phyloP scores from a whole-genome alignment of 1,139 yeast species.

The Pneumocystis carinii region DNA sequence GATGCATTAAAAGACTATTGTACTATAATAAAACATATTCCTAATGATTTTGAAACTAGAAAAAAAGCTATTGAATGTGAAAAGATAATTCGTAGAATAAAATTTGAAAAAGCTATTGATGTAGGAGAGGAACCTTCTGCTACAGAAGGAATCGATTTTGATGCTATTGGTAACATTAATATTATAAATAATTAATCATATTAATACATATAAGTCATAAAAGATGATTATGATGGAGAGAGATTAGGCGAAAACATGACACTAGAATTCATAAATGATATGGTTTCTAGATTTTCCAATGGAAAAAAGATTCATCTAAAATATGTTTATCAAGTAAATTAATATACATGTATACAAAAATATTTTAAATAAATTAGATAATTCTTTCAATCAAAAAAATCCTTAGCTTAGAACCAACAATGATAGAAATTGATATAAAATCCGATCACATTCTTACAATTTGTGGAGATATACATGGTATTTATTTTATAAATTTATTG shows the following conservation, averaged over 20 bases:
- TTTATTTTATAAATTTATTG: background rate
- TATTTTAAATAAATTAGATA: constrained; percentile 23
- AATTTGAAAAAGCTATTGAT: constrained; percentile 79
- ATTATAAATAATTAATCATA: background rate
- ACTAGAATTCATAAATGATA: constrained; percentile 42
- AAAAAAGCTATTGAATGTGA: constrained; percentile 51
- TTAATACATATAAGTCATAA: constrained; percentile 22
- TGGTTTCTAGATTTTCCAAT: constrained; percentile 53
- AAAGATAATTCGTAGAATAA: constrained; percentile 52
- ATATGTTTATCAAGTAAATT: constrained; percentile 50
- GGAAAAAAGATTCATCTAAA: constrained; percentile 66
- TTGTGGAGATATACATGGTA: constrained; percentile 81
- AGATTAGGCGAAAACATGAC: constrained; percentile 30
- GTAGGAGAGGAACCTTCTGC: constrained; percentile 38
- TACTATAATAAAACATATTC: constrained; percentile 44
- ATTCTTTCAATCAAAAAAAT: constrained; percentile 47
- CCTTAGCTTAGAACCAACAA: constrained; percentile 50
- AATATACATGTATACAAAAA: background rate
- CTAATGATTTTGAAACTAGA: constrained; percentile 55
- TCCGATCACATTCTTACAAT: constrained; percentile 43
- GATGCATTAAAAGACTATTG: constrained; percentile 62
- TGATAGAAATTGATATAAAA: constrained; percentile 52
- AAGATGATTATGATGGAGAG: constrained; percentile 54
- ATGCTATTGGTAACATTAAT: constrained; percentile 8
- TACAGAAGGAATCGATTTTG: constrained; percentile 14